Evolutionary conservation across 1,284 basidiomycete species (phyloP), one percentile per base, ranked within the genome.

Genomic region (Cystobasidiaceae sp.): DNA sequence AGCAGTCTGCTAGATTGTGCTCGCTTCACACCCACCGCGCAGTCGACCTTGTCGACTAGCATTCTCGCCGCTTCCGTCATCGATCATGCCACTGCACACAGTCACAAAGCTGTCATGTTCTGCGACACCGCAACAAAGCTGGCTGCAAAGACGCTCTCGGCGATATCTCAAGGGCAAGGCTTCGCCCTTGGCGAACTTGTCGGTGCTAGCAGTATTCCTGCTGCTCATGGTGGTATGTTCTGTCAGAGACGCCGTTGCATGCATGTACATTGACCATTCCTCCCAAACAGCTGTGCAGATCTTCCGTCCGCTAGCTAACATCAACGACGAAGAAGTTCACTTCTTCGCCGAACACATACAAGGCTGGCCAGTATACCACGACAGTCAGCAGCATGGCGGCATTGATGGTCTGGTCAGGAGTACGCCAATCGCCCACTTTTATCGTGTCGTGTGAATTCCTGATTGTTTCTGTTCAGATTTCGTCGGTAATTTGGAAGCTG

Each of bases 51-150:
- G 21, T 39, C 32, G 8, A 25, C 50, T 4, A 46, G 41, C 34
- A 48, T 56, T 15, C 41, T 48, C 13, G 28, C 39, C 27, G 39
- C 39, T 17, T 46, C 21, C 30, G 48, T 64, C 13, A 34, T 37
- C 11, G 28, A 54, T 9, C 48, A 56, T 48, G 61, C 61, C n/a
- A 34, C 32, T n/a, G 15, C 28, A 27, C 30, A 64, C 23, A 32
- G 52, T 46, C 52, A 64, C 43, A 64, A 64, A 52, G 61, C 61
- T 15, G 34, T 64, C n/a, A 46, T 64, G 5, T 49, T 64, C 44
- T 43, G 46, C n/a, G 61, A 64, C n/a, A 30, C 46, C 5, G 51
- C 61, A 8, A 64, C 61, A 2, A 54, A 55, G 30, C 52, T 64
- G 6, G 61, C 61, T 32, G 61, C 61, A 19, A 55, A 50, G 17